These are phyloP conservation scores for Cichorium intybus DNA, from an alignment of 140 eudicot species.

Conservation along the genomic window DNA sequence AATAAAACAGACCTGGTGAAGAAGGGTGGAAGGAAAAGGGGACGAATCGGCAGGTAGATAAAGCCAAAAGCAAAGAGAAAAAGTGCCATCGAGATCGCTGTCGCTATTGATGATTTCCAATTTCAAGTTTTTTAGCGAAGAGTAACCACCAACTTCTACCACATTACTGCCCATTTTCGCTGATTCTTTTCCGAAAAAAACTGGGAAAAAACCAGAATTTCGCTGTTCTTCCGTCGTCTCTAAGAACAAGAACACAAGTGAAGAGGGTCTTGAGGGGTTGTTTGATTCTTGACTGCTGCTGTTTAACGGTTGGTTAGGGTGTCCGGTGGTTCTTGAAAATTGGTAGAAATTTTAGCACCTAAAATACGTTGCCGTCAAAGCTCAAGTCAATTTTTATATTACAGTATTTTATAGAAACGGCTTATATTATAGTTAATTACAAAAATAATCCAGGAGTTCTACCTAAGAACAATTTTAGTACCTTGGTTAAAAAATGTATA, in stretches of 20 bases:
- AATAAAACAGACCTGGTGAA: constrained; percentile 54
- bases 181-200: background rate
- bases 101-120: constrained; percentile 41
- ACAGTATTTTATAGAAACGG: too few species aligned
- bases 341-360: constrained; percentile 28
- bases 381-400: constrained; percentile 25
- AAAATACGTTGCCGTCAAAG: constrained; percentile 30
- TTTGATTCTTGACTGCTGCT: constrained; percentile 26
- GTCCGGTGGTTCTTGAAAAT: constrained; percentile 29
- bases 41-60: constrained; percentile 38
- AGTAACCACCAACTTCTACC: constrained; percentile 35
- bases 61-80: constrained; percentile 75
- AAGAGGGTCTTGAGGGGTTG: constrained; percentile 1
- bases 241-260: background rate
- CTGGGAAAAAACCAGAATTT: background rate
- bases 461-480: background rate
- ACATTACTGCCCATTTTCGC: constrained; percentile 23
- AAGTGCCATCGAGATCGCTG: constrained; percentile 21
- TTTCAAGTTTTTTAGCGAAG: constrained; percentile 51
- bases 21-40: constrained; percentile 52
- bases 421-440: constrained; percentile 3
- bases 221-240: background rate
- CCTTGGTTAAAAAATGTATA: background rate
- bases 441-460: background rate
- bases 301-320: constrained; percentile 32